A percentile compares a stretch with the other conserved stretches of the same genome.
Evolutionary conservation across 129 eudicot species (phyloP).

Genomic region (Flaveria sonorensis): DNA sequence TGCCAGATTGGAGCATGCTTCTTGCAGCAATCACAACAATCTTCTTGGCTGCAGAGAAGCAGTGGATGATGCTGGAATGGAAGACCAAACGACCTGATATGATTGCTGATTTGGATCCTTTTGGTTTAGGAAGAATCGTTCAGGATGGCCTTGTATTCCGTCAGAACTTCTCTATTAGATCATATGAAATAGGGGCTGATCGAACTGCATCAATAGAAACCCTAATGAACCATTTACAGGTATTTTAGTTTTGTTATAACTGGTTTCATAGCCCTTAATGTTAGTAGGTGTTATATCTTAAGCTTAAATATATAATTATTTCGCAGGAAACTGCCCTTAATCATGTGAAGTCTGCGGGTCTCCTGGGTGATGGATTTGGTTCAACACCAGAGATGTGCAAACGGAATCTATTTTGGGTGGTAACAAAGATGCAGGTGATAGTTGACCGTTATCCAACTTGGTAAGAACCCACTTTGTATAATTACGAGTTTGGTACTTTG

Average conservation of each 20-base stretch:
- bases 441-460: slow-evolving; percentile 24
- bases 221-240: slow-evolving; percentile 25
- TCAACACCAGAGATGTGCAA: slow-evolving; percentile 24
- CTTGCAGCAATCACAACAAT: slow-evolving; percentile 22
- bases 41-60: slow-evolving; percentile 30
- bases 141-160: slow-evolving; percentile 21
- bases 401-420: slow-evolving; percentile 13
- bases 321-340: slow-evolving; percentile 7
- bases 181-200: slow-evolving; percentile 30
- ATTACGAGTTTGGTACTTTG: background rate
- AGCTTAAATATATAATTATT: background rate
- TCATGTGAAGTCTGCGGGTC: slow-evolving; percentile 18
- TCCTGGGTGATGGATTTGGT: slow-evolving; percentile 19
- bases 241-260: background rate
- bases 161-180: slow-evolving; percentile 23
- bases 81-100: slow-evolving; percentile 25
- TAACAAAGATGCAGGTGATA: slow-evolving; percentile 19
- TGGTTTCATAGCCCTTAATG: background rate
- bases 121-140: slow-evolving; percentile 22
- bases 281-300: background rate
- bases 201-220: slow-evolving; percentile 22
- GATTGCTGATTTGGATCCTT: slow-evolving; percentile 26
- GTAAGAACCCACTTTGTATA: background rate
- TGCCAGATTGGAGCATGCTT: slow-evolving; percentile 27
- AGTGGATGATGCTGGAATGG: slow-evolving; percentile 26